Percentiles rank a stretch among this genome's conserved stretches.
Conservation (phyloP, 202 grass and related monocot genomes). For the Schoenoplectus tabernaemontani region DNA sequence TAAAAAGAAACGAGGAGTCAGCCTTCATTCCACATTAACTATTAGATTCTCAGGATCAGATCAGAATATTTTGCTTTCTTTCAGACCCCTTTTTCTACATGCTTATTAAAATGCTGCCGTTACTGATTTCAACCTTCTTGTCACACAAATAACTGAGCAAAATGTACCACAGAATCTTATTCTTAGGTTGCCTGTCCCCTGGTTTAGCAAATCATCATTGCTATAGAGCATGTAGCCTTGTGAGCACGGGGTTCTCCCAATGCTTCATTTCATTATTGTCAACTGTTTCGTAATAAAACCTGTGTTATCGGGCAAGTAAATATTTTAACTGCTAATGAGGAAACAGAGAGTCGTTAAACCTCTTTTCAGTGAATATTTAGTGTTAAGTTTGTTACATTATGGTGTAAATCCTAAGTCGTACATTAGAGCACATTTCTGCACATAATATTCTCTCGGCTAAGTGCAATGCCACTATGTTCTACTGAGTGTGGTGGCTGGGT, state of each 20-base stretch:
- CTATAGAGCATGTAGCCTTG: not conserved
- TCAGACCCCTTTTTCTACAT: not conserved
- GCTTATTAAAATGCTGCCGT: not conserved
- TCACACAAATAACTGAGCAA: not conserved
- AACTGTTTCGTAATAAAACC: not conserved
- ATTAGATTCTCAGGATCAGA: not conserved
- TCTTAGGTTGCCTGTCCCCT: not conserved
- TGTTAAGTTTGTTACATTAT: not conserved
- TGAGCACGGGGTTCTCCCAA: not conserved
- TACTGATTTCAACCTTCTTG: not conserved
- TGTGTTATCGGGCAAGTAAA: not conserved
- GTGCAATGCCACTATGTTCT: not conserved
- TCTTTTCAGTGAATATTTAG: not conserved
- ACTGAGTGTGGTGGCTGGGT: no score
- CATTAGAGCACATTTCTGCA: not conserved
- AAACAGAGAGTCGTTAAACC: not conserved
- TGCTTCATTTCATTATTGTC: not conserved
- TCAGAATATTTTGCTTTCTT: not conserved
- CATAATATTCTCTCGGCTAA: not conserved
- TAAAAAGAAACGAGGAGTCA: not conserved
- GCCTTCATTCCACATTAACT: not conserved
- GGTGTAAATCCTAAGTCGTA: not conserved
- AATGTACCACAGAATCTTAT: not conserved
- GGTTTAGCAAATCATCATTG: not conserved
- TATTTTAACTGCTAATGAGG: not conserved